phyloP scores from a whole-genome alignment of 371 early-diverging fungal species.

The Dichotomocladium elegans region DNA sequence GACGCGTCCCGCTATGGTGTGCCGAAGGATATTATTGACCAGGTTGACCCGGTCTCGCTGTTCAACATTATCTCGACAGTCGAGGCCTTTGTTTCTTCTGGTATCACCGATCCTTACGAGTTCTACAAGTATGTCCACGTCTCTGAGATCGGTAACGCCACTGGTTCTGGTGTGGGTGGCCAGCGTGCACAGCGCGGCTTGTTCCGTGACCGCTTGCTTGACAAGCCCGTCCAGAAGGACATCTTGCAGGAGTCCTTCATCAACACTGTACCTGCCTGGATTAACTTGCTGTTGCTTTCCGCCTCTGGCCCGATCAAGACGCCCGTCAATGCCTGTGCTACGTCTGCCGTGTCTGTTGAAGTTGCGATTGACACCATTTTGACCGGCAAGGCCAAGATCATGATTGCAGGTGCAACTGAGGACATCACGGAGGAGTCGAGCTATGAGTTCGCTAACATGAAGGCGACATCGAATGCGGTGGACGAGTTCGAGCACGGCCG shows the following conservation, averaged over 20 bases:
- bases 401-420: slow-evolving; percentile 93
- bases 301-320: slow-evolving; percentile 97
- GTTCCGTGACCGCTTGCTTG: slow-evolving; percentile 76
- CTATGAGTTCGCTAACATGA: slow-evolving; percentile 97
- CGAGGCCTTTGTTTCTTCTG: slow-evolving; percentile 89
- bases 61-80: slow-evolving; percentile 90
- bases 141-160: slow-evolving; percentile 88
- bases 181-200: slow-evolving; percentile 74
- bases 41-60: slow-evolving; percentile 90
- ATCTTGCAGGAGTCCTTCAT: slow-evolving; percentile 95
- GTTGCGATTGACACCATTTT: slow-evolving; percentile 90
- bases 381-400: slow-evolving; percentile 91
- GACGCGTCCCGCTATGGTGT: slow-evolving; percentile 89
- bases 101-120: slow-evolving; percentile 97
- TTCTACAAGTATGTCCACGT: slow-evolving; percentile 96
- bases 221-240: slow-evolving; percentile 90
- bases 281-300: slow-evolving; percentile 93
- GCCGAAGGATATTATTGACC: slow-evolving; percentile 88
- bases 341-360: slow-evolving; percentile 90
- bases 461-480: slow-evolving; percentile 86
- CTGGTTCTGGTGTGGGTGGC: slow-evolving; percentile 90
- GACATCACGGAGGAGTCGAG: slow-evolving; percentile 93
- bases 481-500: slow-evolving; percentile 88
- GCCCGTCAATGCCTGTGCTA: slow-evolving; percentile 94
- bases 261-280: slow-evolving; percentile 96